These are phyloP conservation scores for Alternaria sp. DNA, from an alignment of 2,329 filamentous ascomycete species.

Conservation along the genomic window DNA sequence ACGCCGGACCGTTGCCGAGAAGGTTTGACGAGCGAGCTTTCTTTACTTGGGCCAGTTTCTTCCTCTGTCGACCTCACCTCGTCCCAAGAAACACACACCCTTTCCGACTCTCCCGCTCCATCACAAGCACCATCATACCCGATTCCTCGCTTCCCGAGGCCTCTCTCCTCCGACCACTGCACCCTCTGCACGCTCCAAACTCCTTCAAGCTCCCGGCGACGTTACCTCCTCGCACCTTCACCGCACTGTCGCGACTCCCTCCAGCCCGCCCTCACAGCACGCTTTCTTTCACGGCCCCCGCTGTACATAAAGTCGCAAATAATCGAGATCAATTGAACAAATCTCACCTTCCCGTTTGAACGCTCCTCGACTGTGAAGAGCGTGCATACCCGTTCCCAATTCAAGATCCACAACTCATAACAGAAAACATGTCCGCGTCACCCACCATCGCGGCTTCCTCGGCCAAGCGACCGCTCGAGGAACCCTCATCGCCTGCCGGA, in stretches of 20 bases:
- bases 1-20: slow-evolving; percentile 37
- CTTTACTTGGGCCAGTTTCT: slow-evolving; percentile 45
- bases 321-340: slow-evolving; percentile 51
- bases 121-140: slow-evolving; percentile 39
- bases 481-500: slow-evolving; percentile 91
- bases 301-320: slow-evolving; percentile 63
- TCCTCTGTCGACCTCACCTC: slow-evolving; percentile 39
- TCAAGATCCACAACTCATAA: slow-evolving; percentile 32
- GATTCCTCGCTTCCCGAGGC: slow-evolving; percentile 31
- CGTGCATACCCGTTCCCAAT: slow-evolving; percentile 18
- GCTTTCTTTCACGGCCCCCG: slow-evolving; percentile 88
- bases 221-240: slow-evolving; percentile 40
- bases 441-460: slow-evolving; percentile 62
- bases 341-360: slow-evolving; percentile 37
- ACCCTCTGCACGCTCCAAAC: slow-evolving; percentile 43
- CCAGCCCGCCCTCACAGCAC: slow-evolving; percentile 71
- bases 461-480: slow-evolving; percentile 94
- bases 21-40: slow-evolving; percentile 51
- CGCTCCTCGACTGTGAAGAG: slow-evolving; percentile 42
- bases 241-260: slow-evolving; percentile 38
- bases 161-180: slow-evolving; percentile 36
- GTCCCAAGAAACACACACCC: slow-evolving; percentile 30
- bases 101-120: slow-evolving; percentile 38
- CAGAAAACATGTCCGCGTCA: slow-evolving; percentile 53
- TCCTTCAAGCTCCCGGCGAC: slow-evolving; percentile 42